Evolutionary conservation across 306 rosid genomes (phyloP).

Genomic region (Alnus glutinosa): DNA sequence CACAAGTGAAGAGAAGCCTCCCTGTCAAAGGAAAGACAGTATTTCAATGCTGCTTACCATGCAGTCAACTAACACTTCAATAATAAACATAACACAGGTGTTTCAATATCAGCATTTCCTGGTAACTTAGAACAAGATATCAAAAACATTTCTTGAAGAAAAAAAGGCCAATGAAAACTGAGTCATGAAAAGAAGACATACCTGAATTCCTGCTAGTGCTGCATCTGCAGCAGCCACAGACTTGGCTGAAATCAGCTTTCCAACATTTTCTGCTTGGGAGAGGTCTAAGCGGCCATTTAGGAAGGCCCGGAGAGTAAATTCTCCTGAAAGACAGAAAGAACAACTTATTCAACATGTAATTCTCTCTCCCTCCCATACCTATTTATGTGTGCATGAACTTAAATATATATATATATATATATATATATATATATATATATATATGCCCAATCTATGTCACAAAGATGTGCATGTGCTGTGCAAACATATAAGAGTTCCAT

Average conservation of each 20-base stretch:
- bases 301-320: conserved; percentile 94
- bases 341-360: conserved; percentile 1
- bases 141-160: not conserved
- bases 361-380: not conserved
- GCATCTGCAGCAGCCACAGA: conserved; percentile 92
- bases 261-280: conserved; percentile 91
- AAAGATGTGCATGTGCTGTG: not conserved
- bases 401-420: not conserved
- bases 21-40: conserved; percentile 48
- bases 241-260: conserved; percentile 61
- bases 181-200: conserved; percentile 29
- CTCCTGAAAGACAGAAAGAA: conserved; percentile 52
- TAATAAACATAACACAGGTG: not conserved
- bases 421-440: not conserved
- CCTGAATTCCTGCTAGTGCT: conserved; percentile 94
- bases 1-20: conserved; percentile 88
- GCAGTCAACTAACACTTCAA: conserved; percentile 2
- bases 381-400: not conserved
- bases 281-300: conserved; percentile 94
- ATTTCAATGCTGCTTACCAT: conserved; percentile 19
- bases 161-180: not conserved
- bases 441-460: not conserved
- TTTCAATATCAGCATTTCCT: conserved; percentile 4
- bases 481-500: not conserved
- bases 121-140: conserved; percentile 14